Evolutionary conservation across 2,329 filamentous ascomycete genomes (phyloP).

Genomic region (Huntiella bhutanensis): DNA sequence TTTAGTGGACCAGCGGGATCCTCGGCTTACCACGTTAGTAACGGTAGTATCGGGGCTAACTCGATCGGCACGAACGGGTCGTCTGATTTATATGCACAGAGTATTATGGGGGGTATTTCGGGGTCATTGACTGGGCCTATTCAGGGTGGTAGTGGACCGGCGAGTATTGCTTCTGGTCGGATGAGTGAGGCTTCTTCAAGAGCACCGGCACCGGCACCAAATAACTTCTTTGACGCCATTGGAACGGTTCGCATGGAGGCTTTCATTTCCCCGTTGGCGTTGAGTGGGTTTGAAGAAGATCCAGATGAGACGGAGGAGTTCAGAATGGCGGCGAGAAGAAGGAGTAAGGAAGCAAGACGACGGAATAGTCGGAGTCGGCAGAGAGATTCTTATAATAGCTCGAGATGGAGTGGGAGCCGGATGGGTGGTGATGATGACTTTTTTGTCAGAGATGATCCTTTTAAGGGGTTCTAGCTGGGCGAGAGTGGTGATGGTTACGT

Average conservation of each 20-base stretch:
- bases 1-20: slow-evolving; percentile 42
- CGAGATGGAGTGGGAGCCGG: slow-evolving; percentile 15
- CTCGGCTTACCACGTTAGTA: slow-evolving; percentile 25
- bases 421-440: slow-evolving; percentile 34
- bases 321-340: slow-evolving; percentile 26
- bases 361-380: slow-evolving; percentile 34
- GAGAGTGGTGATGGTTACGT: background rate
- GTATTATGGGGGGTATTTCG: slow-evolving; percentile 16
- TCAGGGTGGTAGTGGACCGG: slow-evolving; percentile 17
- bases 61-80: slow-evolving; percentile 39
- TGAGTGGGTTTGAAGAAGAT: slow-evolving; percentile 27
- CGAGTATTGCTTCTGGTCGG: slow-evolving; percentile 22
- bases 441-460: slow-evolving; percentile 37
- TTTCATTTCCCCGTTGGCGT: slow-evolving; percentile 54
- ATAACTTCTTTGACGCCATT: slow-evolving; percentile 67
- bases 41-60: slow-evolving; percentile 38
- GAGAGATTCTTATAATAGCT: slow-evolving; percentile 30
- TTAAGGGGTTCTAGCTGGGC: slow-evolving; percentile 33
- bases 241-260: slow-evolving; percentile 94
- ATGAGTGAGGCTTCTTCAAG: slow-evolving; percentile 36
- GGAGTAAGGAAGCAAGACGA: slow-evolving; percentile 36
- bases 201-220: slow-evolving; percentile 25
- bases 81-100: slow-evolving; percentile 40
- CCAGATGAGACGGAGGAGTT: slow-evolving; percentile 32
- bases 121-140: slow-evolving; percentile 14